Evolutionary conservation across 2,329 filamentous ascomycete genomes (phyloP), one percentile per base, ranked within the genome.

Genomic region (Alternaria solani): DNA sequence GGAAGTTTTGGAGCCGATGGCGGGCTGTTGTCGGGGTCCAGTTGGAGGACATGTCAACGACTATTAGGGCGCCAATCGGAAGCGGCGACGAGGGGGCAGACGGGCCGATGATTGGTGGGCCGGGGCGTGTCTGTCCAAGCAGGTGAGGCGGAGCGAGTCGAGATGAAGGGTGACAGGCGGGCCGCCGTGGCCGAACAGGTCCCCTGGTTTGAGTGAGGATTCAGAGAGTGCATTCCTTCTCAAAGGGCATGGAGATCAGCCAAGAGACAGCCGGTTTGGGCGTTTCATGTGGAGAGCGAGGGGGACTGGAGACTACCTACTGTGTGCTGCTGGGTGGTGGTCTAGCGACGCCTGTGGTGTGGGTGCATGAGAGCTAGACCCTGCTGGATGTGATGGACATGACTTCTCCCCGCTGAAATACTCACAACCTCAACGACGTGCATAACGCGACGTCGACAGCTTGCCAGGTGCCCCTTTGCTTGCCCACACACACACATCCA

Each of bases 331-430:
- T 23, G 20, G 20, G 20, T 23, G n/a, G n/a, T 23, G 20, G 20
- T 23, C 20, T 23, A 23, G 20, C 20, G 2, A 23, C 32, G 46
- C 25, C 30, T 25, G 20, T 25, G 38, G 38, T 4, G 51, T 18
- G 23, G 38, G 38, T 4, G 51, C 26, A 30, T 16, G 26, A 18
- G 36, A 43, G 39, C 51, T 53, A 53, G 51, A 8, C 51, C 51
- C 26, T 32, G 51, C 32, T 41, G 51, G 46, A 34, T 9, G 20
- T 7, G 30, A 43, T 39, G 26, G 39, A 39, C 51, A 34, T 43
- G 14, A 43, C 51, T 30, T 43, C 26, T 53, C 51, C 51, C 51
- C 51, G 51, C 51, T 43, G 51, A 53, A 43, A 43, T 53, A 53
- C 51, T 20, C 46, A 49, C 46, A 7, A 49, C 26, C 30, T 36